Base-by-base conservation (phyloP, 257 asterid genomes). In the Plantago major region DNA sequence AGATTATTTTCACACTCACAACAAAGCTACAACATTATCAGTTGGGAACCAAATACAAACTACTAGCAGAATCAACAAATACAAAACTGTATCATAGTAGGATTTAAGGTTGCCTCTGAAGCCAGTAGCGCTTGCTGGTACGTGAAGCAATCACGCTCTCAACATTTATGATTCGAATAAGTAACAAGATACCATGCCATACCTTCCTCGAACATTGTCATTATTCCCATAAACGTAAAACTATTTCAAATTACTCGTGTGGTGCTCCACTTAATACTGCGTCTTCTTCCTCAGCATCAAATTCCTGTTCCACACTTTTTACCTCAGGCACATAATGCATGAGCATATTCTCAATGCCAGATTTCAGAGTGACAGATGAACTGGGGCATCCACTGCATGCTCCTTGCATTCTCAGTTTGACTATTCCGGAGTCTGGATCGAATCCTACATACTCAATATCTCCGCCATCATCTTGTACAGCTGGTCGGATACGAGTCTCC, bases 301-400 rank as follows among this genome's bases (percentile, higher is more conserved):
- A 55, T 66, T 91, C 98, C 69, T 91, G 97, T 55, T 88, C 93
- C 51, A 91, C 98, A 0, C 93, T 79, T 69, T 81, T 91, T 57
- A 91, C 96, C 77, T 89, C 99, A 0, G 99, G 89, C 28, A 92
- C 94, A 61, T 92, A 92, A 68, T 92, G 99, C 99, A 92, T 92
- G 60, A 92, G 79, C 97, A 92, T 92, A 65, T 92, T 92, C 75
- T 92, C 99, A 28, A 92, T 92, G 46, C 99, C 99, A 54, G 97
- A 92, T 66, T 92, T 92, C 74, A 92, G 73, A 37, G 99, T 92
- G 51, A 92, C 96, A 0, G 96, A 81, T 6, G 99, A 92, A 76
- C 99, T 92, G 47, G 99, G 99, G 78, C 99, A 92, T 10, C 99
- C 99, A 61, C 99, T 92, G 76, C 99, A 92, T n/a, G 99, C 99